Evolutionary conservation across 2,329 filamentous ascomycete species (phyloP).

Genomic region (Talaromyces sp.): DNA sequence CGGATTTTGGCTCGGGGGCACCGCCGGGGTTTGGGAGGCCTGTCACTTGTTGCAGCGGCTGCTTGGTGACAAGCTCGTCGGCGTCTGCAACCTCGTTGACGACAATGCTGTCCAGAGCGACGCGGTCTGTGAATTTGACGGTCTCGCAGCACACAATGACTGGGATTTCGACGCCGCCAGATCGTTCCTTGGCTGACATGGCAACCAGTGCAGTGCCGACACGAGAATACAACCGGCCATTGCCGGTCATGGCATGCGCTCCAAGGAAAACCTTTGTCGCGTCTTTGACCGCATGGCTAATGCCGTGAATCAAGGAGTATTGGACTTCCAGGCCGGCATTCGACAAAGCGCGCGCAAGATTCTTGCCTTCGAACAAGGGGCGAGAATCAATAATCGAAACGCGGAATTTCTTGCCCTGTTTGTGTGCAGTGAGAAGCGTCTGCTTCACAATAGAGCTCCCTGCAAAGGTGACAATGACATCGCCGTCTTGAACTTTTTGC

Average conservation of each 20-base stretch:
- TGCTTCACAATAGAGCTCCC: conserved; percentile 82
- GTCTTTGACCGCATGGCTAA: conserved; percentile 68
- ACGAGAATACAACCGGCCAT: conserved; percentile 83
- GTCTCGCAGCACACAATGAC: conserved; percentile 91
- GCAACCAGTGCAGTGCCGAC: conserved; percentile 84
- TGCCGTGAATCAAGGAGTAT: conserved; percentile 75
- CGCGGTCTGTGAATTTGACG: conserved; percentile 88
- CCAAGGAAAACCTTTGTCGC: conserved; percentile 75
- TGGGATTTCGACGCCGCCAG: conserved; percentile 59
- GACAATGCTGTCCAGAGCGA: conserved; percentile 86
- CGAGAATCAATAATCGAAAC: conserved; percentile 80
- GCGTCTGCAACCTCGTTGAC: conserved; percentile 86
- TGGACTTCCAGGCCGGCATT: conserved; percentile 69
- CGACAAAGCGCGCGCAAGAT: conserved; percentile 66
- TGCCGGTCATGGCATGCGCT: conserved; percentile 92
- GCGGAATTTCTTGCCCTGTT: conserved; percentile 67
- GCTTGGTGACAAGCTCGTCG: conserved; percentile 54
- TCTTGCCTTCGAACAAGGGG: conserved; percentile 65
- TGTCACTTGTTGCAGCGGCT: conserved; percentile 28
- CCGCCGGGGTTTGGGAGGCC: conserved; percentile 22
- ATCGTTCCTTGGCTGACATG: conserved; percentile 66
- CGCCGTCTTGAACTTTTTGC: conserved; percentile 70
- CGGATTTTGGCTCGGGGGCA: conserved; percentile 19
- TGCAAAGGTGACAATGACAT: conserved; percentile 81
- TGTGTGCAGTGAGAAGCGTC: conserved; percentile 68